Percentiles rank a stretch among this genome's conserved stretches.
Evolutionary conservation across 345 rosid genomes (phyloP).

Genomic region (Lepidium didymum): DNA sequence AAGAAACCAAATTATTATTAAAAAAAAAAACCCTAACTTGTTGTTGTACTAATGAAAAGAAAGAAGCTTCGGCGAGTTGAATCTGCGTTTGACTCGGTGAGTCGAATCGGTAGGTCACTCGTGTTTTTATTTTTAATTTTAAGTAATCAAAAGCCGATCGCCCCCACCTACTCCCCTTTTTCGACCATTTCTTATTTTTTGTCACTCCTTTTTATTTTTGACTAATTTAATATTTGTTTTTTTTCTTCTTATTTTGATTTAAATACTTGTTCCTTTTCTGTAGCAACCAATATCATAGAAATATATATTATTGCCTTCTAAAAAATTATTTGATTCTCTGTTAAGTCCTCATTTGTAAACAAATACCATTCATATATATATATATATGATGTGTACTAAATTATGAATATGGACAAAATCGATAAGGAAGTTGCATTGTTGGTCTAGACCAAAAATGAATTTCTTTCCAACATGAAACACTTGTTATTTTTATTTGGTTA

Average conservation of each 20-base stretch:
- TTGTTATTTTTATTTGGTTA: too few relatives aligned
- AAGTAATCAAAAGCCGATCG: slow-evolving; percentile 22
- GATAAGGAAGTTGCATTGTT: too few relatives aligned
- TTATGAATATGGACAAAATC: too few relatives aligned
- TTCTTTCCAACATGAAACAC: too few relatives aligned
- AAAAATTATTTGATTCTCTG: background rate
- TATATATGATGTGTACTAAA: too few relatives aligned
- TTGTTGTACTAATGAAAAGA: background rate
- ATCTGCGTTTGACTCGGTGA: slow-evolving; percentile 15
- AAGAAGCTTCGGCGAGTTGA: slow-evolving; percentile 21
- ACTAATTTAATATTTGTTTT: slow-evolving; percentile 3
- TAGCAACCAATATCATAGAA: background rate
- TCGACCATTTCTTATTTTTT: background rate
- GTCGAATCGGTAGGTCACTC: slow-evolving; percentile 24
- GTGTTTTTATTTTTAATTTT: slow-evolving; percentile 13
- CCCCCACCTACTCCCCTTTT: slow-evolving; percentile 28
- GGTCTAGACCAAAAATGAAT: too few relatives aligned
- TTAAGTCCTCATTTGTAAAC: background rate
- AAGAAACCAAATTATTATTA: background rate
- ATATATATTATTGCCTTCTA: background rate
- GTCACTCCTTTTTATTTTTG: background rate
- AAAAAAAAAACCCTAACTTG: slow-evolving; percentile 5
- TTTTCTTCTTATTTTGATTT: background rate
- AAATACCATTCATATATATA: background rate
- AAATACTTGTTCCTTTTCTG: background rate